Base-by-base conservation (phyloP, 2,329 filamentous ascomycete species). In the Ceratocystis cubensis region DNA sequence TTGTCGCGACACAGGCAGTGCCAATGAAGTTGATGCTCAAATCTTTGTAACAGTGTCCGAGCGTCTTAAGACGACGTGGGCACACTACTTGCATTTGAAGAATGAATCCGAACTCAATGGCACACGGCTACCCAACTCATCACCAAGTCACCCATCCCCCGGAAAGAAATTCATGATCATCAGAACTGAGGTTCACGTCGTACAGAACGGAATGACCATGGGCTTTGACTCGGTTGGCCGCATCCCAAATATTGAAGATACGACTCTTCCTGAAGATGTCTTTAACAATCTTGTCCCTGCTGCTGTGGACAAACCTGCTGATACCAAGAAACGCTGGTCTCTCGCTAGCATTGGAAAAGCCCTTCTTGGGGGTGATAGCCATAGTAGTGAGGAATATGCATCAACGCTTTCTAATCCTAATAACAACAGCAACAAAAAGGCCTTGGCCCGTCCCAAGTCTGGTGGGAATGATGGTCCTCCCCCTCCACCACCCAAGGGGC, bases 131-230 rank as follows among this genome's bases (percentile, higher is more conserved):
- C 81, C 80, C 0, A 87, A 90, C 5, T 91, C 89, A 0, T 90
- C 89, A 1, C 89, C 92, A n/a, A 91, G 88, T 71, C 87, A 87
- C 67, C 92, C 92, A 5, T 90, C 91, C 1, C 90, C 92, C 1
- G 88, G 89, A 61, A 89, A 93, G 72, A 83, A 89, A 69, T 89
- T 96, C 69, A 84, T 96, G 75, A 96, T 96, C 71, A 88, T 96
- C 70, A 86, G 91, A 67, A 92, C 89, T 69, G 91, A 96, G 69
- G 72, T 81, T 25, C 78, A 77, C 57, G 71, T 74, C 3, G 74
- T 77, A 0, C 81, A 82, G 68, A 75, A 76, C 2, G 79, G 80
- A 5, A 73, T 83, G 7, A 75, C 79, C 66, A 72, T 79, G 62
- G 79, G 79, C 17, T 83, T 83, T 68, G 81, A 84, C 71, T 75